Base-by-base conservation (phyloP, 2,329 filamentous ascomycete genomes). In the Aureobasidium sp. region DNA sequence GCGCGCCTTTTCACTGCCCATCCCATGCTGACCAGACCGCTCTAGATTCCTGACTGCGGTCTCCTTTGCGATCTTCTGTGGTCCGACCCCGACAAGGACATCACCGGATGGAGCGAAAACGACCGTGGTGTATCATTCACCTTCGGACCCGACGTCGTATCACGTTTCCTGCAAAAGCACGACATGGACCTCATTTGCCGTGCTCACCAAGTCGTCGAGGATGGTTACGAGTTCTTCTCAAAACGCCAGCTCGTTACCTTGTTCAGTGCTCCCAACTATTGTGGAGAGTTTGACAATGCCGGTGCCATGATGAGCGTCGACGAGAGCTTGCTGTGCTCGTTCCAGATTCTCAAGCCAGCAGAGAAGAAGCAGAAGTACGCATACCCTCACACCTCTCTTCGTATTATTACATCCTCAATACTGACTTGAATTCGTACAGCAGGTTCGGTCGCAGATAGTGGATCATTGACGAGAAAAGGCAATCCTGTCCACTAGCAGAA, bases 281-380 rank as follows among this genome's bases (percentile, higher is more conserved):
- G 93, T 72, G 93, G 93, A 77, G 94, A 99, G 80, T 99, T 99
- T 74, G 94, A 99, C 82, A 99, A 99, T 74, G 93, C 93, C 59
- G 94, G 94, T 75, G 94, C 94, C 67, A 97, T 99, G 93, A 97
- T 99, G 94, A 97, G 92, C 74, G 94, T 99, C 42, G 94, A 97
- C 75, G 94, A 97, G 83, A 97, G 92, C 77, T 80, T 99, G 77
- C 83, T 99, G 72, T 99, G 94, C 83, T 97, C 92, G 66, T 99
- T 99, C 88, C 94, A 97, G 89, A 97, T 99, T 75, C 84, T 99
- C 82, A 99, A 97, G 83, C 94, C 94, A 74, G 94, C 94, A 78
- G 94, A 99, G 86, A 99, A 99, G 88, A 99, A 99, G 88, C 93
- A 97, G 90, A 97, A 97, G 92, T 97, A 96, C 83, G 92, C 49